Evolutionary conservation across 805 yeast genomes (phyloP), one percentile per base, ranked within the genome.

Genomic region (Citeromyces matritensis): DNA sequence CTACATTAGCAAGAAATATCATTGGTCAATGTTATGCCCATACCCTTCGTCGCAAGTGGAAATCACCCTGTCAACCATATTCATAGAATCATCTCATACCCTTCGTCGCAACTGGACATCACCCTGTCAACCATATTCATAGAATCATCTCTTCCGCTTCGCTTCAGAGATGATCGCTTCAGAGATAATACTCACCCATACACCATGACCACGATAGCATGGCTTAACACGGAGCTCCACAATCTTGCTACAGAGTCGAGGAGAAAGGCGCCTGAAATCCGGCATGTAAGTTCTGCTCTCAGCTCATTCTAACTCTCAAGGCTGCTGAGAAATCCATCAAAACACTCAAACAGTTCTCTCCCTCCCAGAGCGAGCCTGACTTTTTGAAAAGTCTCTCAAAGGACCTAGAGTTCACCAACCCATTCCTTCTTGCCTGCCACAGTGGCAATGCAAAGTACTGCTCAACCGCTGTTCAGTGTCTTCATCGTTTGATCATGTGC

Each of bases 381-480:
- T 48, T 55, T 34, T 35, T 56, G 11, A 44, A 46, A 15, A 39
- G 45, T 5, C 49, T 74, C 14, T 40, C 67, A 1, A 50, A 59
- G 17, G 60, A 65, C 36, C 58, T 71, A 0, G 70, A 67, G 27
- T 73, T 78, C 42, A 63, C 73, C 4, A 54, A 61, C 3, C 95
- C 96, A 0, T 75, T 83, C 36, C 48, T 81, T 9, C 48, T 75
- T 30, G 74, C 94, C 0, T 78, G 94, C 42, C 66, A 73, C 8
- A 65, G 88, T 0, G 68, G 80, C 31, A 83, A 79, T 50, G 75
- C 80, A 6, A 83, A 83, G 45, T 62, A 80, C 39, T 70, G 78
- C 15, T 62, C 80, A 2, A 61, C 77, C 11, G 73, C 95, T 0
- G 60, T 86, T 30, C 86, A 80, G 37, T 66, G 80, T 30, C 52